A percentile compares a stretch with the other conserved stretches of the same genome.
Conservation (phyloP, 2,329 filamentous ascomycete species). For the Stachybotrys chlorohalonatus region DNA sequence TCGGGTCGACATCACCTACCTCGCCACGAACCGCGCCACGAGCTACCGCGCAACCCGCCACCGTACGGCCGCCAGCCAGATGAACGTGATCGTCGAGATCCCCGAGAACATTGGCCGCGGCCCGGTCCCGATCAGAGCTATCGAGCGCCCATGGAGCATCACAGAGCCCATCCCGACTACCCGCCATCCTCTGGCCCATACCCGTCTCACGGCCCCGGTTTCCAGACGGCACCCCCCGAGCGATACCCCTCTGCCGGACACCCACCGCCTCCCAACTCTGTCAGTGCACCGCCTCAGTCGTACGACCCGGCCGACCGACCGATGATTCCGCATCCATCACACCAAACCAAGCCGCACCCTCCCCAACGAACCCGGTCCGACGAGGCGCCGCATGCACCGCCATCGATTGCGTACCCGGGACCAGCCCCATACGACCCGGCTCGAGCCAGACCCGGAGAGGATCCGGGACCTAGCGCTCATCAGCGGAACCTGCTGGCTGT, state of each 20-base stretch:
- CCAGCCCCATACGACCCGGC: conserved; percentile 29
- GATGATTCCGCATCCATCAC: conserved; percentile 25
- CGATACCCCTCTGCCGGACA: conserved; percentile 25
- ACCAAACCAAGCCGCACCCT: conserved; percentile 20
- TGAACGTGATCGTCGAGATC: conserved; percentile 23
- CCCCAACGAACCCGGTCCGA: conserved; percentile 29
- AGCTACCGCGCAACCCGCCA: conserved; percentile 34
- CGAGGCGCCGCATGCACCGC: conserved; percentile 41
- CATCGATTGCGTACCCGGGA: conserved; percentile 39
- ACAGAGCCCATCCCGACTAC: conserved; percentile 38
- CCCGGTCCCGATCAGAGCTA: conserved; percentile 21
- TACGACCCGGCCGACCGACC: conserved; percentile 45
- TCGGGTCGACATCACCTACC: conserved; percentile 30
- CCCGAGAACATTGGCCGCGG: conserved; percentile 20
- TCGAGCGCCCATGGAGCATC: conserved; percentile 28
- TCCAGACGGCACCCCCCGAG: conserved; percentile 20
- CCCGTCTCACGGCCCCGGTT: conserved; percentile 18
- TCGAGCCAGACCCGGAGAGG: conserved; percentile 32
- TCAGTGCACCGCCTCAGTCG: conserved; percentile 18
- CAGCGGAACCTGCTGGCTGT: conserved; percentile 65
- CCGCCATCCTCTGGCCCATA: conserved; percentile 31
- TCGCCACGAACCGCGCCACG: conserved; percentile 21
- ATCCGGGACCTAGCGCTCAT: conserved; percentile 42
- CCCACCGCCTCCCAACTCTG: conserved; percentile 17
- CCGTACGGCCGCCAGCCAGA: conserved; percentile 36